Evolutionary conservation across 371 early-diverging fungal species (phyloP).

Genomic region (Mortierella sp.): DNA sequence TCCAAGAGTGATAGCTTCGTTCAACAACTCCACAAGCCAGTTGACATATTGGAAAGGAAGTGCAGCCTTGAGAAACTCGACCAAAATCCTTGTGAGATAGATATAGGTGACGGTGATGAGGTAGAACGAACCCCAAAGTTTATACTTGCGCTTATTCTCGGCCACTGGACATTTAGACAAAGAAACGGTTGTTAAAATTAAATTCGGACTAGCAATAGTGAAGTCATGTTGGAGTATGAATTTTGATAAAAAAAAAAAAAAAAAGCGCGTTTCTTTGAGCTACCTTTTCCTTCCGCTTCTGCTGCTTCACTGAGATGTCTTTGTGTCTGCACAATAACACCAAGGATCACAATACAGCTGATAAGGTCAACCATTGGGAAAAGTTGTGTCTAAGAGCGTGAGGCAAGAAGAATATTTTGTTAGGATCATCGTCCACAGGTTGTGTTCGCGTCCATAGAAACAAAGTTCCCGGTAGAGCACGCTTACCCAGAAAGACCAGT

Average conservation of each 20-base stretch:
- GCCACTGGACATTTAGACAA: constrained; percentile 37
- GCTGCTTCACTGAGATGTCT: constrained; percentile 59
- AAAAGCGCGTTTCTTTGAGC: too few species aligned
- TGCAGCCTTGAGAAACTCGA: constrained; percentile 59
- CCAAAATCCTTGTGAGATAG: constrained; percentile 64
- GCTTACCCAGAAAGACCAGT: constrained; percentile 66
- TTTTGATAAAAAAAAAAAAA: too few species aligned
- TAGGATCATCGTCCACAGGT: not conserved
- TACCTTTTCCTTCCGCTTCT: constrained; percentile 66
- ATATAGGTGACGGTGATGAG: constrained; percentile 65
- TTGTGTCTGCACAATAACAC: constrained; percentile 66
- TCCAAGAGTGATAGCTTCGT: constrained; percentile 60
- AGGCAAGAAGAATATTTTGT: too few species aligned
- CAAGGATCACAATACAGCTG: constrained; percentile 60
- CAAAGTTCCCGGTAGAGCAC: too few species aligned
- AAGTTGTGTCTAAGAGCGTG: constrained; percentile 53
- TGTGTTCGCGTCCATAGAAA: not conserved
- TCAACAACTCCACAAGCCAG: constrained; percentile 64
- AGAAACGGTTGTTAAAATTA: not conserved
- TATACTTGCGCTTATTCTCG: constrained; percentile 62
- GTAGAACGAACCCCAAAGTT: constrained; percentile 68
- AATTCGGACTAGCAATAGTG: not conserved
- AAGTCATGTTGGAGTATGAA: too few species aligned
- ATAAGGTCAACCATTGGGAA: constrained; percentile 63
- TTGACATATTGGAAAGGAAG: constrained; percentile 64